Base-by-base conservation (phyloP, 805 yeast species). In the Ogataea pini region DNA sequence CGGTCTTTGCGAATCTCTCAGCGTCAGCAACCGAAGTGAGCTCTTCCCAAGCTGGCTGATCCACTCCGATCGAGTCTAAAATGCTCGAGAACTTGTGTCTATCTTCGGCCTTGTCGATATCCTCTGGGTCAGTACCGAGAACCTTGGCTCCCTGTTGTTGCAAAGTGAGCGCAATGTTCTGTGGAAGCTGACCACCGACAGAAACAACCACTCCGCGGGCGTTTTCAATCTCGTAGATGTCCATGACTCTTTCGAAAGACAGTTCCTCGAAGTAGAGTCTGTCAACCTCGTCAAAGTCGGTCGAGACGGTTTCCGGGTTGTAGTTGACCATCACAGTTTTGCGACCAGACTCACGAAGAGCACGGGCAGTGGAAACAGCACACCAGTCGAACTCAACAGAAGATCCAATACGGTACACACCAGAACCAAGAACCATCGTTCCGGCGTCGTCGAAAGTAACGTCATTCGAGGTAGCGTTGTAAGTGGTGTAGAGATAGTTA, bases 351-450 rank as follows among this genome's bases (percentile, higher is more conserved):
- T 82, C 86, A 70, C 99, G 83, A 61, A 92, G 82, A 37, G 97
- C 90, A 68, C 97, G 84, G 48, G 96, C 97, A 49, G 99, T 87
- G 55, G 94, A 82, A 55, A 92, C 99, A 47, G 98, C 99, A 78
- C 99, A 92, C 99, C 99, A 92, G 71, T 92, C 99, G 63, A 92
- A 92, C 74, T 94, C 99, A 47, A 92, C 99, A 27, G 97, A 90
- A 1, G 97, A 91, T 50, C 99, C 99, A 69, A 92, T 92, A 72
- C 99, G 83, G 80, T 92, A 92, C 44, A 94, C 99, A 76, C 99
- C 98, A n/a, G 97, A 90, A 46, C 98, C 99, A 60, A 92, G 78
- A 34, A 92, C 98, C 82, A 94, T 75, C 52, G 94, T 86, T 64
- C 98, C 98, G 57, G 87, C 78, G 50, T 92, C 98, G 61, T 86